Evolutionary conservation across 2,329 filamentous ascomycete species (phyloP), one percentile per base, ranked within the genome.

Genomic region (Aspergillus neoniger): DNA sequence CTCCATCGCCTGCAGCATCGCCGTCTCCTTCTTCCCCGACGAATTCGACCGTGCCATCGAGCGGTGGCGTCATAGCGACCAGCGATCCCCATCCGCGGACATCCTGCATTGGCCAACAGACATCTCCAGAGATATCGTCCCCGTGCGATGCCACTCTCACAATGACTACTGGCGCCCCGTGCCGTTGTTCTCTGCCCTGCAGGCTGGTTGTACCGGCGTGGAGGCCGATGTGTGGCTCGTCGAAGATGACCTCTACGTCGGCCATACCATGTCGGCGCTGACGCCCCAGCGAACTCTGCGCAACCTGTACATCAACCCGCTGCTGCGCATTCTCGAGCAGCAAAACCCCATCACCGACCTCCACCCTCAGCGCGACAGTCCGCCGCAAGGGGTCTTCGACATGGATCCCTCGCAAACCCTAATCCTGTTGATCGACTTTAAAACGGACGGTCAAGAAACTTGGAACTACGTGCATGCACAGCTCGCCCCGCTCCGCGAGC

Each of bases 171-270:
- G 82, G 83, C 81, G 83, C 8, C 76, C 74, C 2, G 76, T 84
- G 0, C 84, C 84, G 0, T 76, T 86, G 0, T 85, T 79, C 67
- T 82, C 83, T n/a, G 84, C 84, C 10, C 74, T 86, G 0, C 74
- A 79, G 59, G 82, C 78, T 23, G 84, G 84, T 47, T 86, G 83
- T 67, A 79, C 81, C 12, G 77, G 83, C 32, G 81, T 86, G 17
- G 84, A 86, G 74, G 84, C 84, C 2, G 84, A 86, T 61, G 80
- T 86, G 32, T 86, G 83, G 83, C 76, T 83, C 7, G 81, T 82
- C 58, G 74, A 79, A 43, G 67, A 81, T 4, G 81, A 85, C n/a
- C 75, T 86, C 28, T 83, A 79, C 60, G 83, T 86, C 49, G 84
- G 84, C 23, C 84, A 86, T 70, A 81, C 75, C 23, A 79, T 75